Percentiles rank a stretch among this genome's conserved stretches.
phyloP scores from a whole-genome alignment of 306 rosid genomes.

The Betula pendula region DNA sequence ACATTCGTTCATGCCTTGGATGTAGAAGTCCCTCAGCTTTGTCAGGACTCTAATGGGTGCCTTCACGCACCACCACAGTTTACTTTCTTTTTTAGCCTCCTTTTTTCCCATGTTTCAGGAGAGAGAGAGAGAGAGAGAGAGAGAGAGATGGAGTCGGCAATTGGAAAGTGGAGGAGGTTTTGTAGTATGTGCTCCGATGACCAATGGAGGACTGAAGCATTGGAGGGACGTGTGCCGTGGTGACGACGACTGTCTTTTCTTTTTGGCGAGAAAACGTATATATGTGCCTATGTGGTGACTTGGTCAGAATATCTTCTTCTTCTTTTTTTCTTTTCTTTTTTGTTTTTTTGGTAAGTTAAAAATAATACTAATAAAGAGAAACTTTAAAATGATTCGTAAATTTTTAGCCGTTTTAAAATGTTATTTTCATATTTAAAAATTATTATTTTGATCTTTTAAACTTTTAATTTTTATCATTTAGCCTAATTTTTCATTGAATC shows the following conservation, averaged over 20 bases:
- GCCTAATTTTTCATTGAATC: too few relatives aligned
- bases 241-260: too few relatives aligned
- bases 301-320: not conserved
- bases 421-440: too few relatives aligned
- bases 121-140: not conserved
- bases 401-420: too few relatives aligned
- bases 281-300: slow-evolving; percentile 14
- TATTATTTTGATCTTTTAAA: too few relatives aligned
- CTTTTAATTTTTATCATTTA: too few relatives aligned
- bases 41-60: slow-evolving; percentile 41
- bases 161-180: not conserved
- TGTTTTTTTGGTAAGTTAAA: too few relatives aligned
- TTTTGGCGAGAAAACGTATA: too few relatives aligned
- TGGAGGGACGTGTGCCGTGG: not conserved
- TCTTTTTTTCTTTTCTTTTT: too few relatives aligned
- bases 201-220: not conserved
- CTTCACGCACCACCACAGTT: slow-evolving; percentile 32
- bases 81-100: slow-evolving; percentile 26
- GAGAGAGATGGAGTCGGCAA: not conserved
- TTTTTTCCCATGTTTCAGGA: slow-evolving; percentile 22
- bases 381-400: too few relatives aligned
- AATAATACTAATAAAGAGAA: too few relatives aligned
- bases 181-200: not conserved
- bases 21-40: slow-evolving; percentile 52
- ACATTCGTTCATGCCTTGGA: slow-evolving; percentile 43